Evolutionary conservation across 306 rosid genomes (phyloP).

Genomic region (Castanea crenata): DNA sequence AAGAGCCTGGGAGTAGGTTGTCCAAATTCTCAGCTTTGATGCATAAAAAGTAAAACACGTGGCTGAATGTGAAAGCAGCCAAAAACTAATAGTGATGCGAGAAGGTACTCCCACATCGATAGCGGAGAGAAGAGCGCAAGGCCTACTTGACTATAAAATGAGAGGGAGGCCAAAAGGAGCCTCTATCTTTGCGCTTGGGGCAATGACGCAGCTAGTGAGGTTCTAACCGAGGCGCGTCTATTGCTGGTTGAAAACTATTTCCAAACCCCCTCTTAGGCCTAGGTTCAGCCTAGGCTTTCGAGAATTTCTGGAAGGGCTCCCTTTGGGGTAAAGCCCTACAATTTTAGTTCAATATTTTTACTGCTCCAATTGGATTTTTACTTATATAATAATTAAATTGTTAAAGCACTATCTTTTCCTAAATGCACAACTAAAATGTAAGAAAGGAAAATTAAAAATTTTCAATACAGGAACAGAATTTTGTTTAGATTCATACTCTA

Average conservation of each 20-base stretch:
- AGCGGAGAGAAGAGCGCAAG: not conserved
- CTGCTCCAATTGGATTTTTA: rapidly evolving
- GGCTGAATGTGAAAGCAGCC: too few relatives aligned
- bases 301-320: slow-evolving; percentile 11
- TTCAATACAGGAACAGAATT: too few relatives aligned
- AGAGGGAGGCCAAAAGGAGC: rapidly evolving
- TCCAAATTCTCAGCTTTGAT: too few relatives aligned
- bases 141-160: not conserved
- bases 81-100: too few relatives aligned
- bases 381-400: rapidly evolving
- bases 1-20: too few relatives aligned
- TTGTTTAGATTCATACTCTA: too few relatives aligned
- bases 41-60: too few relatives aligned
- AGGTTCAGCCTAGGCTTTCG: not conserved
- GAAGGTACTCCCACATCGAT: not conserved
- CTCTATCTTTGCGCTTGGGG: not conserved
- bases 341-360: not conserved
- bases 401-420: rapidly evolving
- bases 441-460: too few relatives aligned
- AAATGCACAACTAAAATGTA: rapidly evolving
- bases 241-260: slow-evolving; percentile 7
- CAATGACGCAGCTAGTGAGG: slow-evolving; percentile 2
- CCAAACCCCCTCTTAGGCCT: slow-evolving; percentile 1
- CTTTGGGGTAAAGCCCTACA: not conserved
- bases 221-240: slow-evolving; percentile 6